Evolutionary conservation across 306 rosid species (phyloP), one percentile per base, ranked within the genome.

Genomic region (Gastrolobium villosum): DNA sequence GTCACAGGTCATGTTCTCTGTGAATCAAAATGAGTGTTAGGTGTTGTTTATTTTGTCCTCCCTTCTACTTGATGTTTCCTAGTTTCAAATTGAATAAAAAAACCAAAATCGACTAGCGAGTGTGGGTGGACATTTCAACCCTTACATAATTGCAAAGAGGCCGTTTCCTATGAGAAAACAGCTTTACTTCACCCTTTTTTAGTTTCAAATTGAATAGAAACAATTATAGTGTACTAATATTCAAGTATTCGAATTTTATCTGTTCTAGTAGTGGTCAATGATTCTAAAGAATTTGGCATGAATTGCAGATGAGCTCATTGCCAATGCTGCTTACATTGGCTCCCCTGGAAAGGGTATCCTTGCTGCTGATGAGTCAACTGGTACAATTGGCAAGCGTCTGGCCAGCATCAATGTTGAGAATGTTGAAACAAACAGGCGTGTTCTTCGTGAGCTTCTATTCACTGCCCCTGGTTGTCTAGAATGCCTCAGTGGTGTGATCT

Each of bases 291-390:
- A 52, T 41, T 68, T 69, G 70, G 14, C 11, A n/a, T 65, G 76
- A 26, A 8, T 56, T 77, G 81, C 83, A 95, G 99, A 93, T 85
- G 99, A 95, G 80, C 93, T 95, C 10, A 88, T 91, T 67, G 90
- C 87, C 36, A 95, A 91, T 85, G 99, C 99, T 14, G 80, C 89
- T 7, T 93, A 95, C 79, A 93, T 95, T 70, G 99, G 96, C 15
- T 87, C 91, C 71, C 98, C 99, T 2, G 99, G 98, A 40, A 95
- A 95, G 90, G 99, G 99, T 71, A 95, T 95, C 63, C 97, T 95
- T 26, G 99, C 99, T 7, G 99, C 99, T 5, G 99, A 95, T 43
- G 99, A 95, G 65, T 93, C 98, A 5, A 95, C 99, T 0, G 98
- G 99, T 10, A 93, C 99, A 3, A 95, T 95, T 3, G 99, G 99